Evolutionary conservation across 805 yeast genomes (phyloP), one percentile per base, ranked within the genome.

Genomic region (Metschnikowia amazonensis): DNA sequence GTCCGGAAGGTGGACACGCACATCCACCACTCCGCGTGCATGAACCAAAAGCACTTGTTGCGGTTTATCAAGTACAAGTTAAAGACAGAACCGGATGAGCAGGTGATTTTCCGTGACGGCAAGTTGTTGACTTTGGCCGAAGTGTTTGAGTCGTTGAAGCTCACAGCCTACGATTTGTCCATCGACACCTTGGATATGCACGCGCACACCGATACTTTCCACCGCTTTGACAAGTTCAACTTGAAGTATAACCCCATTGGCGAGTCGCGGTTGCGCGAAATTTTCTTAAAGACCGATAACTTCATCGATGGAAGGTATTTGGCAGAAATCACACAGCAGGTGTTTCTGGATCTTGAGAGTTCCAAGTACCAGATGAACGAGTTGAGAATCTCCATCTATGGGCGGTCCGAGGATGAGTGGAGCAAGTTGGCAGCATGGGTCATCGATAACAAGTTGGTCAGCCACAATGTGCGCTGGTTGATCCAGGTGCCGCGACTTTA

Each of bases 171-270:
- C 62, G 99, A 94, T 62, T 74, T 94, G 48, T 86, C 95, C 47
- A 94, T 94, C 58, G 99, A 94, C 60, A 95, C 99, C 1, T 76
- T 94, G 55, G 99, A 94, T 67, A 94, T 94, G 99, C 99, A 94
- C 67, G 99, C 99, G 4, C 99, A 94, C 65, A 86, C 90, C 53
- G 99, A 94, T 60, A 86, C 98, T 0, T 94, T 94, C 77, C 99
- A 94, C 66, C 78, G 99, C 58, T 94, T 94, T 62, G 99, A 94
- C 67, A 94, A 94, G 68, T 94, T 94, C 76, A 94, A 94, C 65
- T 75, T 94, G 69, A 95, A 94, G 65, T 94, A 94, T 70, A 94
- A 94, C 62, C 99, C 99, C 17, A 85, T 94, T 57, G 99, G 99
- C 25, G 99, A 94, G 69, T 94, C 99, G 17, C 83, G 99, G 64